Evolutionary conservation across 768 basidiomycete species (phyloP), one percentile per base, ranked within the genome.

Genomic region (Mycena alexandri): DNA sequence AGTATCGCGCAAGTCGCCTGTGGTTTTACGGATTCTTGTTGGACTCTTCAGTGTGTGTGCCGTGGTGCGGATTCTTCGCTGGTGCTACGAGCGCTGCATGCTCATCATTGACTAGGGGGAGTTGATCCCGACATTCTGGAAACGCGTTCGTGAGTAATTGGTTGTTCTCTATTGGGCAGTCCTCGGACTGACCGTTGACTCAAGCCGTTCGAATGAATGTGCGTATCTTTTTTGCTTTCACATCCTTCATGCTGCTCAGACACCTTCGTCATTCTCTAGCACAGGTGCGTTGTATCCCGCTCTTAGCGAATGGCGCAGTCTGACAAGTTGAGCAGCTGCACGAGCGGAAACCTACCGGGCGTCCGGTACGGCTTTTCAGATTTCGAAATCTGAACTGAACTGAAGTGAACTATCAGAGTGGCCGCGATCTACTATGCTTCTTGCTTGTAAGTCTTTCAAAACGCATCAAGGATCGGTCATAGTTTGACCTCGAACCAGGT

Each of bases 1-100:
- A 10, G 67, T 68, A 5, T 68, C 67, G 29, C 61, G 67, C n/a
- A 68, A 59, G 33, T 63, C 54, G 19, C 62, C 67, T 4, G 4
- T 14, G 12, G 56, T 68, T 5, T 34, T 68, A 2, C 24, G 47
- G 2, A 17, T 51, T 1, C 38, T 68, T 2, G 19, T 64, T 12
- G 38, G n/a, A 1, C 13, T 68, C 12, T 68, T 47, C 50, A 19
- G 63, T n/a, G 7, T 22, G 4, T 42, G 42, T 25, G 14, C 42
- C 25, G n/a, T 48, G 51, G 61, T 63, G 21, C 14, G 52, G 14
- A 6, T 12, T 63, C 36, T n/a, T 34, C n/a, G n/a, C n/a, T n/a
- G n/a, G n/a, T n/a, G n/a, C n/a, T n/a, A n/a, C n/a, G n/a, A n/a
- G n/a, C 12, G 34, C 5, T 36, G 22, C 16, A 29, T 12, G 29